Percentiles rank a stretch among this genome's conserved stretches.
phyloP scores from a whole-genome alignment of 148 eudicot genomes.

The Rhododendron williamsianum region DNA sequence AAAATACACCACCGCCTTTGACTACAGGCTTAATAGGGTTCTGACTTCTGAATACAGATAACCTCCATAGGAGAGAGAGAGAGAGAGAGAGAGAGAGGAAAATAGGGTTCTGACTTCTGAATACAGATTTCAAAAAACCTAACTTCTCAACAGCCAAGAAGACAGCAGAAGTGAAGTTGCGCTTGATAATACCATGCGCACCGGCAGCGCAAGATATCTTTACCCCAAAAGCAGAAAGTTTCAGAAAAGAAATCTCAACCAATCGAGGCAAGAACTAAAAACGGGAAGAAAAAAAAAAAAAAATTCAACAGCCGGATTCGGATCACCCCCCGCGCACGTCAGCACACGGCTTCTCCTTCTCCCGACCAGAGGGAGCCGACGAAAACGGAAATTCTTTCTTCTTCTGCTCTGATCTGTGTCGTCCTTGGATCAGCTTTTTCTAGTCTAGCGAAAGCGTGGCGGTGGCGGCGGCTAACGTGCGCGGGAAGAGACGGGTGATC shows the following conservation, averaged over 20 bases:
- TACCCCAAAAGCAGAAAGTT: background rate
- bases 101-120: slow-evolving; percentile 17
- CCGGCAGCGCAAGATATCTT: background rate
- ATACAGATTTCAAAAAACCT: background rate
- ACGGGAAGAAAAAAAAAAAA: background rate
- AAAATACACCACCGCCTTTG: background rate
- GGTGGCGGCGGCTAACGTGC: slow-evolving; percentile 18
- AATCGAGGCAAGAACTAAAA: background rate
- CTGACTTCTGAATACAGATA: slow-evolving; percentile 14
- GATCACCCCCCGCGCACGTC: slow-evolving; percentile 4
- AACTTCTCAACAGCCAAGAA: background rate
- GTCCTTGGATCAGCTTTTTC: background rate
- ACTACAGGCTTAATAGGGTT: background rate
- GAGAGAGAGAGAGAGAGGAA: background rate
- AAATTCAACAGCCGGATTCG: background rate
- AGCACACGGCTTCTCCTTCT: background rate
- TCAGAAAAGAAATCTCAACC: background rate
- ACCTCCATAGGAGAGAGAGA: slow-evolving; percentile 24
- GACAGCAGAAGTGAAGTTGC: background rate
- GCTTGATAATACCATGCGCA: background rate
- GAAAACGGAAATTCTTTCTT: background rate
- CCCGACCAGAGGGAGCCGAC: background rate
- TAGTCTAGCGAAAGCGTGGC: background rate
- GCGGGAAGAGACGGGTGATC: background rate
- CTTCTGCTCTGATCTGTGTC: background rate